Percentiles rank a stretch among this genome's conserved stretches.
Evolutionary conservation across 441 rosid species (phyloP).

Genomic region (Mallotus japonicus): DNA sequence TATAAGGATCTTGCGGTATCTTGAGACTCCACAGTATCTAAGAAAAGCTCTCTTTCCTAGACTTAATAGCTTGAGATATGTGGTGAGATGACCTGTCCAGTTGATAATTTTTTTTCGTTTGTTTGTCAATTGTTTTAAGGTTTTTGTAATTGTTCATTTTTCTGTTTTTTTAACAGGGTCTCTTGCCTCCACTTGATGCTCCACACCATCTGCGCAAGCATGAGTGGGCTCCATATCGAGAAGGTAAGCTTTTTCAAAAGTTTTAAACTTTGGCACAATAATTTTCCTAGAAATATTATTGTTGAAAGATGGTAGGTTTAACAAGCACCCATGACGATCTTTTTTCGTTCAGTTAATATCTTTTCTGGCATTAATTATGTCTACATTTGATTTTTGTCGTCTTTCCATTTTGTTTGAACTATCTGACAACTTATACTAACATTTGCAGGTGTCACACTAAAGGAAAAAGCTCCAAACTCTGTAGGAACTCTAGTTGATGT

Average conservation of each 20-base stretch:
- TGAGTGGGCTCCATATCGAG: slow-evolving; percentile 86
- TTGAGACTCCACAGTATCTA: slow-evolving; percentile 93
- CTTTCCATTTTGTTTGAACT: not conserved
- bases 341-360: not conserved
- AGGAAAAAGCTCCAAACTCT: slow-evolving; percentile 47
- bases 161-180: slow-evolving; percentile 45
- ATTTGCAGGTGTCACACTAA: slow-evolving; percentile 66
- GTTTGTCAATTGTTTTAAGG: slow-evolving; percentile 12
- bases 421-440: slow-evolving; percentile 20
- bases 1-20: slow-evolving; percentile 69
- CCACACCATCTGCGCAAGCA: slow-evolving; percentile 97
- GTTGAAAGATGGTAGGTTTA: not conserved
- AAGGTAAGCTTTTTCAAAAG: slow-evolving; percentile 45
- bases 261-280: not conserved
- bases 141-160: not conserved
- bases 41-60: slow-evolving; percentile 82
- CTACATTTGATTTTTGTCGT: too few species aligned
- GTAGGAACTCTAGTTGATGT: slow-evolving; percentile 72
- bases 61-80: slow-evolving; percentile 76
- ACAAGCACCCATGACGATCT: not conserved
- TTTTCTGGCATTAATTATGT: too few species aligned
- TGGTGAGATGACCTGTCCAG: slow-evolving; percentile 39
- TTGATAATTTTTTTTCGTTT: not conserved
- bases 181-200: slow-evolving; percentile 97
- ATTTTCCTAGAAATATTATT: not conserved